Evolutionary conservation across 2,329 filamentous ascomycete species (phyloP).

Genomic region (Beauveria scarabaeidicola): DNA sequence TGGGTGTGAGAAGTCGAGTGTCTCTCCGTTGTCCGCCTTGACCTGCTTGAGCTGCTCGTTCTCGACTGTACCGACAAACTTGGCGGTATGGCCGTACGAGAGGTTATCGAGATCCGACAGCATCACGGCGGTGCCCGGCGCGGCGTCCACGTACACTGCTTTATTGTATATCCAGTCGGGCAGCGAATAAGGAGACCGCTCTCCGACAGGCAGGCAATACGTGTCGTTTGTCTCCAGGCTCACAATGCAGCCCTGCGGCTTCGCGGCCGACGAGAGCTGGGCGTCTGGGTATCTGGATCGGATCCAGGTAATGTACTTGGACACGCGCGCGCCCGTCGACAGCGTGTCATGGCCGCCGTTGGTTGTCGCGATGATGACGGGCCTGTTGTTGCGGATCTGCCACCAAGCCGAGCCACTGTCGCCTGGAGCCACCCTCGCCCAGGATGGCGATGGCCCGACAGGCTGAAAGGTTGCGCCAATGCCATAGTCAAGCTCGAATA

Average conservation of each 20-base stretch:
- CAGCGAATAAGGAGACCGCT: neutral
- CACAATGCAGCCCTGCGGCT: neutral
- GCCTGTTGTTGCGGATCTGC: neutral
- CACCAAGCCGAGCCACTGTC: neutral
- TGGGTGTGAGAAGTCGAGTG: neutral
- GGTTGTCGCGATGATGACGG: neutral
- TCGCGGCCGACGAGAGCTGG: neutral
- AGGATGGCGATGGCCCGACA: neutral
- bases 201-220: neutral
- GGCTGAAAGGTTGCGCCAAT: neutral
- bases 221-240: neutral
- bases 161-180: neutral
- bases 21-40: neutral
- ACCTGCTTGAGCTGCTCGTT: neutral
- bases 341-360: neutral
- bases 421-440: neutral
- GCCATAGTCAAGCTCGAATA: neutral
- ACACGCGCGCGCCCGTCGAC: neutral
- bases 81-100: neutral
- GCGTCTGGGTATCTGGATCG: neutral
- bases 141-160: neutral
- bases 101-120: neutral
- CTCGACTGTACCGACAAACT: neutral
- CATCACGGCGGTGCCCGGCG: neutral
- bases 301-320: neutral